These are phyloP conservation scores for Bidens hawaiensis DNA, from an alignment of 140 eudicot species.

Conservation along the genomic window DNA sequence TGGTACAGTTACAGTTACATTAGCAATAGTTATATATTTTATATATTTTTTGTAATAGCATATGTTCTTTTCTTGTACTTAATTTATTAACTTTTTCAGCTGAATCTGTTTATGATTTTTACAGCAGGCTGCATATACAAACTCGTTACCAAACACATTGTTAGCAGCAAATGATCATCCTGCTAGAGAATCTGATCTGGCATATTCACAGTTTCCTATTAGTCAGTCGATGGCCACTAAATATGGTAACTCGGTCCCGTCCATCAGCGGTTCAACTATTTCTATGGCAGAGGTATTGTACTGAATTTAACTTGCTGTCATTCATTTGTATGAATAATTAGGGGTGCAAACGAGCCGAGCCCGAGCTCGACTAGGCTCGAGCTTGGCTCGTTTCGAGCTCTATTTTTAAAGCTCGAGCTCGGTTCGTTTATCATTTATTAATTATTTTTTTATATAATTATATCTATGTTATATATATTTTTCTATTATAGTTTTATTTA, in stretches of 20 bases:
- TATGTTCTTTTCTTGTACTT: neutral
- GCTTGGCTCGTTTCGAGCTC: too few species aligned
- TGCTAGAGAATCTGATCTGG: slow-evolving; percentile 61
- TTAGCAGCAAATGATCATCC: slow-evolving; percentile 63
- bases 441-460: too few species aligned
- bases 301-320: neutral
- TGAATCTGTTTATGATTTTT: slow-evolving; percentile 8
- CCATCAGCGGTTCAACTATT: slow-evolving; percentile 52
- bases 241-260: slow-evolving; percentile 57
- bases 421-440: too few species aligned
- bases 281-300: slow-evolving; percentile 74
- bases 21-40: neutral
- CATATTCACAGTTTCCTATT: slow-evolving; percentile 70
- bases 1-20: slow-evolving; percentile 36
- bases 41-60: neutral
- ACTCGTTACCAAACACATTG: slow-evolving; percentile 54
- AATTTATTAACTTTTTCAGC: neutral
- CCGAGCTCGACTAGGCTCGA: too few species aligned
- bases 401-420: too few species aligned
- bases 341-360: too few species aligned
- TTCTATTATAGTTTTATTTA: too few species aligned
- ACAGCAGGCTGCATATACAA: slow-evolving; percentile 54
- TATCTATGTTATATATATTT: too few species aligned
- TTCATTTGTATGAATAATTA: neutral
- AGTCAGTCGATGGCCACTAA: slow-evolving; percentile 63